Percentiles rank a stretch among this genome's conserved stretches.
phyloP scores from a whole-genome alignment of 768 basidiomycete genomes.

The Glaciozyma antarctica region DNA sequence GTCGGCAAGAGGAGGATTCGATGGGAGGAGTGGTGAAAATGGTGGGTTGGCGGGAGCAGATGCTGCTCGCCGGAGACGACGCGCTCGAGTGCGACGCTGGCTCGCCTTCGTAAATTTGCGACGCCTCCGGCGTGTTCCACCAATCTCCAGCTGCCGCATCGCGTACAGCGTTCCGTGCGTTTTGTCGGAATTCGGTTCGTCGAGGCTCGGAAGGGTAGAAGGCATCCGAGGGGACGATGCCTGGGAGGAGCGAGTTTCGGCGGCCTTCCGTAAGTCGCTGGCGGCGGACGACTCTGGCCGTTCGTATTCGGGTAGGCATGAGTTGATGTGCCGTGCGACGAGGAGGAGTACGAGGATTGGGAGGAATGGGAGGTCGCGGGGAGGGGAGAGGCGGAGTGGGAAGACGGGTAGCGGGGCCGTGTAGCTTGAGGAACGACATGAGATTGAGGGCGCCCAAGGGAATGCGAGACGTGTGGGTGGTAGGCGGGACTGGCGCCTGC shows the following conservation, averaged over 20 bases:
- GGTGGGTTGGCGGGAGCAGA: conserved; percentile 6
- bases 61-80: not conserved
- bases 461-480: not conserved
- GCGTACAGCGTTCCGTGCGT: not conserved
- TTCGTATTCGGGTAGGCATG: no score
- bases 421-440: not conserved
- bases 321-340: no score
- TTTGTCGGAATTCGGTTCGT: not conserved
- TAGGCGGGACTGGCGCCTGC: not conserved
- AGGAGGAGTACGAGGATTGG: no score
- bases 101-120: not conserved
- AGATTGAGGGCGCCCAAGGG: not conserved
- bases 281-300: no score
- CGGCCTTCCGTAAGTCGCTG: no score
- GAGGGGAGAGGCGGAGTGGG: no score
- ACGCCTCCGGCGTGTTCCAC: not conserved
- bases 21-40: conserved; percentile 23
- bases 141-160: not conserved
- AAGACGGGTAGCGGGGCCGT: not conserved
- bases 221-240: not conserved
- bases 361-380: no score
- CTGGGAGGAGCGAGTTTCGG: not conserved
- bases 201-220: not conserved
- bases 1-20: not conserved
- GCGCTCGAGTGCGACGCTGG: not conserved